phyloP scores from a whole-genome alignment of 2,329 filamentous ascomycete species.

The Stachybotrys echinatus region DNA sequence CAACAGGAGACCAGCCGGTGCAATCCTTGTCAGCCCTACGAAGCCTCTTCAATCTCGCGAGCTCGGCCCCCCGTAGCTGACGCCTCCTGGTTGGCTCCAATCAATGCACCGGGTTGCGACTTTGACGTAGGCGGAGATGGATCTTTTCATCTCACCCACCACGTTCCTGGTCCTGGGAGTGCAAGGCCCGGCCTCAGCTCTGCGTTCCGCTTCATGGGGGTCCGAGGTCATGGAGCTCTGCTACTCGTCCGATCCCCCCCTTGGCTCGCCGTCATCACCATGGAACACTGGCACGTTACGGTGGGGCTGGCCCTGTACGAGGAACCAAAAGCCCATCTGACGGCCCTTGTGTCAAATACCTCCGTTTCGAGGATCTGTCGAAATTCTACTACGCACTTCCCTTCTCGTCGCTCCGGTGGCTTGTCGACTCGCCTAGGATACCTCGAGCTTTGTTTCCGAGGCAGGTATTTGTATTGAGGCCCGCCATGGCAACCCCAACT shows the following conservation, averaged over 20 bases:
- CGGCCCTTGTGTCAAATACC: neutral
- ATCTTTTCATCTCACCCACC: neutral
- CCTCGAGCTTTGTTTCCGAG: no score
- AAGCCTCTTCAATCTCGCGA: neutral
- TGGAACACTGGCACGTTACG: neutral
- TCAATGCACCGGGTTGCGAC: neutral
- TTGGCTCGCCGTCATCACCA: neutral
- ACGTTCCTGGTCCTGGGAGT: neutral
- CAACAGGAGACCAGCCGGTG: slow-evolving; percentile 4
- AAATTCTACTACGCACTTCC: no score
- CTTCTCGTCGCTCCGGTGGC: no score
- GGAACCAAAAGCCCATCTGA: neutral
- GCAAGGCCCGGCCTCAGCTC: neutral
- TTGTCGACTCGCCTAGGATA: no score
- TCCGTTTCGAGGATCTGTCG: no score
- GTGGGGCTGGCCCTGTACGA: neutral
- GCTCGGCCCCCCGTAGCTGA: neutral
- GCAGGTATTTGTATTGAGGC: neutral
- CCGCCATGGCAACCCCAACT: neutral
- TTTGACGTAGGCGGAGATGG: neutral
- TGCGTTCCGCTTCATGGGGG: neutral
- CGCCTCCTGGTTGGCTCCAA: neutral
- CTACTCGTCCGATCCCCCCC: neutral
- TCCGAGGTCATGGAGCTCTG: neutral
- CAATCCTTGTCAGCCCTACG: slow-evolving; percentile 20